Evolutionary conservation across 495 filamentous ascomycete species (phyloP), one percentile per base, ranked within the genome.

Genomic region (Terfezia claveryi): DNA sequence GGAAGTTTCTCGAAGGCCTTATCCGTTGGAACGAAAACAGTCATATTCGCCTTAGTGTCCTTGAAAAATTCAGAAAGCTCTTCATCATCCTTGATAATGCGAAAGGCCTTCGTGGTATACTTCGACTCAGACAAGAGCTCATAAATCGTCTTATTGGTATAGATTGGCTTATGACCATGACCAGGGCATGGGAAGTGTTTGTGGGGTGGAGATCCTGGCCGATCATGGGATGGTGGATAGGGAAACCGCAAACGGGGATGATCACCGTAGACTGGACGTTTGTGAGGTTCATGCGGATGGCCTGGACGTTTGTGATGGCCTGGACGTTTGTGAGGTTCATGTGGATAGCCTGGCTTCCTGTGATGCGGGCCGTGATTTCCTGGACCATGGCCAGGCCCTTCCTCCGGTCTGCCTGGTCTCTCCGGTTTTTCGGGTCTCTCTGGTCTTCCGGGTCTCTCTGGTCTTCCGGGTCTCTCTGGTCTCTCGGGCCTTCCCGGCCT

Each of bases 11-110:
- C 61, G 54, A 91, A 83, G 27, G 83, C 85, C 38, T 68, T 68
- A 66, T 94, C 80, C 4, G 76, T 79, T 2, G 87, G 85, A 20
- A 83, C 81, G 59, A 95, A 91, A 57, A 87, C 64, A 5, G 87
- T 93, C 62, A 80, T 74, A 61, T 91, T 87, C 16, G 73, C 67
- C 10, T 65, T 57, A 8, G 80, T 87, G 58, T 76, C 73, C 61
- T 89, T 83, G 49, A 95, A 76, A 14, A 76, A 62, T 20, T 77
- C 61, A 38, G 85, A 77, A n/a, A 95, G 70, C 27, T 88, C 78
- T 7, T 74, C 68, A 66, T 81, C 77, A 56, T 83, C 72, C 54
- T 81, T 74, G 67, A 95, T 73, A 37, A 91, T 71, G 58, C 78
- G 72, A 17, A 80, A 79, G 44, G 93, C 77, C 66, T 78, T 84